Evolutionary conservation across 1,284 basidiomycete genomes (phyloP), one percentile per base, ranked within the genome.

Genomic region (Ceratobasidium sp.): DNA sequence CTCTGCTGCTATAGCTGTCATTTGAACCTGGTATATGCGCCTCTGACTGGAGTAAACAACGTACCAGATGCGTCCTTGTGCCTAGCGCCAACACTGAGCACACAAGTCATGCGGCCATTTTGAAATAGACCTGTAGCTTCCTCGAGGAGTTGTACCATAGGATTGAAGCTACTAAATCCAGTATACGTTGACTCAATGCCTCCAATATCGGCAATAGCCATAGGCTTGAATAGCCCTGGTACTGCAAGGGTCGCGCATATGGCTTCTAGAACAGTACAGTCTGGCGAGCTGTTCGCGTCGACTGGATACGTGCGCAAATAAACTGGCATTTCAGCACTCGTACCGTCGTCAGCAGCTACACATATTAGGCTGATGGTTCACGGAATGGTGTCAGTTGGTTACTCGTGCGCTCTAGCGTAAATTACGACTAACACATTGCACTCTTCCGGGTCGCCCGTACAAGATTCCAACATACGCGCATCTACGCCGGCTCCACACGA

Each of bases 351-450:
- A 3, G 67, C 9, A 7, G 26, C 4, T 10, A 52, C 52, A 33
- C 33, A 54, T 12, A 69, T 20, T 17, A 69, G 26, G 7, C 67
- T 69, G 67, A 15, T n/a, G n/a, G n/a, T 7, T 57, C 26, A 48
- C 15, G 7, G 17, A n/a, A n/a, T n/a, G n/a, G n/a, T n/a, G n/a
- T n/a, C n/a, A n/a, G n/a, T n/a, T n/a, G n/a, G n/a, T n/a, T n/a
- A n/a, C n/a, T n/a, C n/a, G n/a, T n/a, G n/a, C n/a, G n/a, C n/a
- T n/a, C n/a, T n/a, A n/a, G n/a, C n/a, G 12, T 3, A 23, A 20
- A 23, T 50, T 33, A 17, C 12, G 23, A 69, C 67, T 38, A 38
- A 57, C 67, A 57, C 52, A 57, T 69, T 69, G 15, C 67, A 69
- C 17, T 15, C 12, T n/a, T 15, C 17, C 1, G 13, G 13, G 3